These are phyloP conservation scores for Candida sp. DNA, from an alignment of 1,139 yeast genomes.

Conservation along the genomic window DNA sequence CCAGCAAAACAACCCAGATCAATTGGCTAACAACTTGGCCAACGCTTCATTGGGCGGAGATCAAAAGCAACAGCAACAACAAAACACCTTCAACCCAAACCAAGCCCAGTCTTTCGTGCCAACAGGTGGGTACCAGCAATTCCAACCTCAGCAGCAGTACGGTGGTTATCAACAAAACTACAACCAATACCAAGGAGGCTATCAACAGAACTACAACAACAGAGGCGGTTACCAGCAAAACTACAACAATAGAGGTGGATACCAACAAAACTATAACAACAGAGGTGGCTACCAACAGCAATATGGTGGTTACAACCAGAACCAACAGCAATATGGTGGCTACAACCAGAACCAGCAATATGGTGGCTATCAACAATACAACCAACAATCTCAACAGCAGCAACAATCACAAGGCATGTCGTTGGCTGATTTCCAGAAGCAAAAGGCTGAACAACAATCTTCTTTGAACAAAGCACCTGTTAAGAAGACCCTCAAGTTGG, in stretches of 20 bases:
- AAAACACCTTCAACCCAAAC: conserved; percentile 13
- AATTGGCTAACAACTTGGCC: conserved; percentile 59
- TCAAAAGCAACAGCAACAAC: conserved; percentile 20
- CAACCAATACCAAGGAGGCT: conserved; percentile 19
- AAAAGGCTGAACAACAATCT: conserved; percentile 50
- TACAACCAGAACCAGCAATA: conserved; percentile 7
- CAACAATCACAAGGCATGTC: conserved; percentile 66
- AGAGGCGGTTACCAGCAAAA: conserved; percentile 27
- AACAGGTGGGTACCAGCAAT: conserved; percentile 21
- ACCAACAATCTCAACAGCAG: conserved; percentile 21
- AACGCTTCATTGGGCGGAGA: conserved; percentile 42
- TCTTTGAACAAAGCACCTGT: conserved; percentile 52
- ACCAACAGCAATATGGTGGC: conserved; percentile 11
- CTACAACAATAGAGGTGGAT: conserved; percentile 24
- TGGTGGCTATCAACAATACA: conserved; percentile 12
- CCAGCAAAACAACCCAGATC: conserved; percentile 49
- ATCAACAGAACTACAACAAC: conserved; percentile 23
- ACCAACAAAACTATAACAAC: conserved; percentile 27
- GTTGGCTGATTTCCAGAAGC: conserved; percentile 85
- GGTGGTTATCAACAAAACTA: conserved; percentile 27
- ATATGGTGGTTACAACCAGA: conserved; percentile 3
- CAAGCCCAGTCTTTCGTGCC: conserved; percentile 12
- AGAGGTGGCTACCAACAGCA: conserved; percentile 19
- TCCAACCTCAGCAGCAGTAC: conserved; percentile 19
- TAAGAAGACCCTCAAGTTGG: conserved; percentile 64